Evolutionary conservation across 2,329 filamentous ascomycete genomes (phyloP), one percentile per base, ranked within the genome.

Genomic region (Exophiala spinifera): DNA sequence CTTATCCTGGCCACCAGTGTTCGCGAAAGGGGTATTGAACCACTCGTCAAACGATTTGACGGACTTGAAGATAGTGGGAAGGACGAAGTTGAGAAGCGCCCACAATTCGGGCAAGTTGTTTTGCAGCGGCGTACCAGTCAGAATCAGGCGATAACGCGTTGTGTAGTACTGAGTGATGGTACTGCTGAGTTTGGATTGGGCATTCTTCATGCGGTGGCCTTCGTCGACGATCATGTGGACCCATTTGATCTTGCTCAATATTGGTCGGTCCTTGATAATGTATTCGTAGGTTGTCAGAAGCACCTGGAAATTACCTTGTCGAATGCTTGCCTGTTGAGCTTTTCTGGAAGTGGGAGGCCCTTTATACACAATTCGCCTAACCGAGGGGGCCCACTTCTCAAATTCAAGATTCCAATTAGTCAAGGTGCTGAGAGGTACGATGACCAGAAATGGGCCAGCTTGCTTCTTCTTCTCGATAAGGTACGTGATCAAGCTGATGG

Each of bases 191-290:
- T 99, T 99, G 8, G 94, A 99, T 64, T 94, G 87, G 25, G 89
- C 82, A 73, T 99, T 99, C 82, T 99, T 99, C 94, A 99, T 99
- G 70, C 94, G 91, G 73, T 99, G 94, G 75, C 94, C 94, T 78
- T 99, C 94, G 66, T 99, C 94, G 63, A 99, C 94, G 65, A 99
- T 97, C 94, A 99, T 97, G 76, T 99, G 94, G 66, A 96, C 87
- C 94, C 94, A 99, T 75, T 97, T 97, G 75, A 99, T 92, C 79
- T 97, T 97, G 78, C 89, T 95, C 11, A 99, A 77, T 63, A 99
- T 80, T 0, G 92, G 92, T 33, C 94, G 85, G 68, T 99, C 94
- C 76, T 97, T 99, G 82, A 99, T 99, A 74, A 99, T 95, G 75
- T 97, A 99, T 72, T 99, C 94, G 75, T 99, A 99, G 0, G 94